Evolutionary conservation across 495 filamentous ascomycete species (phyloP), one percentile per base, ranked within the genome.

Genomic region (Cryomyces minteri): DNA sequence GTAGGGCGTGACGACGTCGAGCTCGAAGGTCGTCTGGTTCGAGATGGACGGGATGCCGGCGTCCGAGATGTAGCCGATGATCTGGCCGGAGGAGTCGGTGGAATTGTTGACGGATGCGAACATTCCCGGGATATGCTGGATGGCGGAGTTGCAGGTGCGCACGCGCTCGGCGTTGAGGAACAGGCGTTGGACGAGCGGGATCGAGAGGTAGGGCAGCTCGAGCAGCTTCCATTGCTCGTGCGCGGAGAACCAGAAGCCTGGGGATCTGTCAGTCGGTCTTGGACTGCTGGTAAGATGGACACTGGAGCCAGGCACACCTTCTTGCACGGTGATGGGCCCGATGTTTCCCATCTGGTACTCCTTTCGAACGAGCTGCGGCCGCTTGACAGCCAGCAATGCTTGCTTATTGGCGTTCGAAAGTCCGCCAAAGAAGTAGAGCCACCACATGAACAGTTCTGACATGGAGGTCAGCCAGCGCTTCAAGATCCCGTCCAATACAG

Each of bases 161-260:
- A 51, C 61, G 30, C 61, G 51, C 44, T 64, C 61, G 4, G 60
- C 60, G 39, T 59, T 62, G 12, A 9, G 43, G 8, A 34, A 48
- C 1, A 38, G 9, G 34, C 34, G 34, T 14, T 14, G 9, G 34
- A 62, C 46, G 32, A 64, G 49, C 31, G 55, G 50, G 41, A 62
- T 48, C 32, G 62, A 56, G 33, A 54, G 59, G 40, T 63, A 61
- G 4, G 61, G 60, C 58, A 63, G 56, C 44, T 63, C 56, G 51
- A 63, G 51, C 5, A 58, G 53, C 44, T 63, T 63, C 60, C 57
- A 63, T 39, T 52, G 49, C 44, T 63, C 59, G 40, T 62, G 61
- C 25, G 50, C 54, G 29, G 61, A 62, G 50, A 61, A 61, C 58
- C 58, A 63, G 41, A 45, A 46, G 54, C 59, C 34, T 38, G 34